Conservation (phyloP, 164 flowering plant species). For the Cinnamomum chago region DNA sequence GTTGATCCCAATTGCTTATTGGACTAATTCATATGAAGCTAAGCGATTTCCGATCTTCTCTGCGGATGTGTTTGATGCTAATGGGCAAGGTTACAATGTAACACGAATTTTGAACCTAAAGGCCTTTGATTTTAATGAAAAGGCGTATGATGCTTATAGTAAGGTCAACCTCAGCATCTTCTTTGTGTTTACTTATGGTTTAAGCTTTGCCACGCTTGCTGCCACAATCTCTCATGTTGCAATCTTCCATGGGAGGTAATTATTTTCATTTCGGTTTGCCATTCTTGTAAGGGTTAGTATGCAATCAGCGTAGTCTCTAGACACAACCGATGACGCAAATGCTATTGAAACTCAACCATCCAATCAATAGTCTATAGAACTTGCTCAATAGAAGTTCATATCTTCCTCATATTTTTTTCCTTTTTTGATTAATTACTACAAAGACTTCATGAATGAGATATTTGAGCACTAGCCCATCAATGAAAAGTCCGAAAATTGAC, state of each 20-base stretch:
- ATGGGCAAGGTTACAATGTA: constrained; percentile 39
- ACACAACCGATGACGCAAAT: too few relatives aligned
- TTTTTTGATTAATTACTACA: too few relatives aligned
- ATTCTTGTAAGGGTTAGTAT: too few relatives aligned
- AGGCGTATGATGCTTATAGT: constrained; percentile 42
- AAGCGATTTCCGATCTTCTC: constrained; percentile 56
- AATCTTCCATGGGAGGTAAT: constrained; percentile 44
- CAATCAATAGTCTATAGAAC: too few relatives aligned
- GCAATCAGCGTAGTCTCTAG: too few relatives aligned
- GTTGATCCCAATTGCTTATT: constrained; percentile 42
- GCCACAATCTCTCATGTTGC: constrained; percentile 61
- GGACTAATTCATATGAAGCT: constrained; percentile 45
- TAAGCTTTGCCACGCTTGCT: constrained; percentile 49
- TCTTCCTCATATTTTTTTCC: too few relatives aligned
- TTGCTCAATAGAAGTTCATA: too few relatives aligned
- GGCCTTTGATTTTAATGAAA: constrained; percentile 25
- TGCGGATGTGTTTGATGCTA: constrained; percentile 29
- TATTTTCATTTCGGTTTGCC: background rate
- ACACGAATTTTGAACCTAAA: constrained; percentile 22
- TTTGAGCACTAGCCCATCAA: too few relatives aligned
- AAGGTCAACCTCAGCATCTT: constrained; percentile 44
- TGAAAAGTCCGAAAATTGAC: too few relatives aligned
- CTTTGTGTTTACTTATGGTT: constrained; percentile 38
- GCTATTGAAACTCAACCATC: too few relatives aligned
- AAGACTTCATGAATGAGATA: too few relatives aligned